Percentiles rank a stretch among this genome's conserved stretches.
phyloP scores from a whole-genome alignment of 1,284 basidiomycete genomes.

The Ustilago lituana region DNA sequence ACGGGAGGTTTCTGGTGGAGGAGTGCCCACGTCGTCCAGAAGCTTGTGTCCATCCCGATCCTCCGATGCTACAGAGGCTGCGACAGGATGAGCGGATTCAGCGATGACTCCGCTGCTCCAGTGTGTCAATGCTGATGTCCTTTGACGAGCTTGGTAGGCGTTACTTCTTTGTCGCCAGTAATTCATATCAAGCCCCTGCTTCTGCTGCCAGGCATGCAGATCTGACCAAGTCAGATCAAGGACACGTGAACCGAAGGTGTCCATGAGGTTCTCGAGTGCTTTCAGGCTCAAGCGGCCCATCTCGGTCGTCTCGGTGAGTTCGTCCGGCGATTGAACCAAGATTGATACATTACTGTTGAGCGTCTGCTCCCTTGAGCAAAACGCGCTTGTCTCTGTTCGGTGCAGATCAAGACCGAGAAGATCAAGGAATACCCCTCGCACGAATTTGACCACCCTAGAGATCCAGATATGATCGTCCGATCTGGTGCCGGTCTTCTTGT shows the following conservation, averaged over 20 bases:
- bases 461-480: background rate
- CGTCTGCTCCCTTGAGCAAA: constrained; percentile 1
- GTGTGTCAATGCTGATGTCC: too few species aligned
- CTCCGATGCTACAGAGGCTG: too few species aligned
- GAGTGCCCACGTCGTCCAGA: constrained; percentile 6
- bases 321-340: background rate
- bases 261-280: background rate
- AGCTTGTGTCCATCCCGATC: too few species aligned
- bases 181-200: too few species aligned
- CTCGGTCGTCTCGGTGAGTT: constrained; percentile 1
- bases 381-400: background rate
- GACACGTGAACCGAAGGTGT: constrained; percentile 3
- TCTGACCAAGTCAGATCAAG: constrained; percentile 4
- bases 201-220: too few species aligned
- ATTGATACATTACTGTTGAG: constrained; percentile 1
- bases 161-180: too few species aligned
- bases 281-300: background rate
- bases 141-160: too few species aligned
- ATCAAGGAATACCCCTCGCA: background rate
- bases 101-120: too few species aligned
- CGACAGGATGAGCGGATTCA: too few species aligned
- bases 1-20: constrained; percentile 1
- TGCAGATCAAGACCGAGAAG: background rate
- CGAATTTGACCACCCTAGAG: background rate
- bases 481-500: background rate